Base-by-base conservation (phyloP, 371 early-diverging fungal species). In the Mucor ambiguus region DNA sequence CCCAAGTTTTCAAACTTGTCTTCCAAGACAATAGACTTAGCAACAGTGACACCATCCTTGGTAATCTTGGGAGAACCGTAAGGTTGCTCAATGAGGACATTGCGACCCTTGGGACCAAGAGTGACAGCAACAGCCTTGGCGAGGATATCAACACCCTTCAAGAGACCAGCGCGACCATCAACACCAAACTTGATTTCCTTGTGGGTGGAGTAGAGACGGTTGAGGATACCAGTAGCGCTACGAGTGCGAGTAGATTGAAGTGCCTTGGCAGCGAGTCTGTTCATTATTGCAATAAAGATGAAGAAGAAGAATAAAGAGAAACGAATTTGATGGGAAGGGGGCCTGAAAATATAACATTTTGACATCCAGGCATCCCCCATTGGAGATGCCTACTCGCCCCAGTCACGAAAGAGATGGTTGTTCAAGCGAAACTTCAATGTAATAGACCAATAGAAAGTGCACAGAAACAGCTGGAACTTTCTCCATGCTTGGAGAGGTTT, bases 21-120 rank as follows among this genome's bases (percentile, higher is more conserved):
- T 81, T 97, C 95, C 38, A 98, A 86, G 32, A 90, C 86, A 80
- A 98, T 95, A 67, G 95, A 89, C 87, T 97, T 98, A 68, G 98
- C 98, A 43, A 98, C 98, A 63, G 98, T 96, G 44, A 98, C 98
- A 84, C 98, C 98, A 79, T 98, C 98, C 93, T 98, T 98, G 77
- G 98, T 98, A 82, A 98, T 98, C 89, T 97, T 98, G 78, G 98
- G 98, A 49, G 93, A 88, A 38, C 98, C 98, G 70, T 96, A 98
- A 57, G 96, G 80, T 79, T 98, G 98, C 73, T 97, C 96, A 77
- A 98, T 98, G 69, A 98, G 85, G 37, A 98, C 98, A 75, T 96
- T 97, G 73, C 98, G 90, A 67, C 98, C 98, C 88, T 96, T 96
- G 67, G 98, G 98, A 60, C 98, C 98, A 43, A 98, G 89, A 48